Conservation (phyloP, 2,329 filamentous ascomycete genomes). For the Botrytis hyacinthi region DNA sequence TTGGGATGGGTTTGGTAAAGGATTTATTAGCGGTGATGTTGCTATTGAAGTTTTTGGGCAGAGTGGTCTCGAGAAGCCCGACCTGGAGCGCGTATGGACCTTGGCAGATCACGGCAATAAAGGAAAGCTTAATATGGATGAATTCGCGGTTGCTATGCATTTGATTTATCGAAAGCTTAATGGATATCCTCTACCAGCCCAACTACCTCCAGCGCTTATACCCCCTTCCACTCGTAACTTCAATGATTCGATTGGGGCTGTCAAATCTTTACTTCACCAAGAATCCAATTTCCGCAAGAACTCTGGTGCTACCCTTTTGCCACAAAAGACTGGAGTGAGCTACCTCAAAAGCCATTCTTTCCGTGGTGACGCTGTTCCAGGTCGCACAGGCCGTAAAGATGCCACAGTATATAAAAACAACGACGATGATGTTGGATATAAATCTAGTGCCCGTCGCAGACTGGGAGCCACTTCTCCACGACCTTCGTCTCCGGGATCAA, state of each 20-base stretch:
- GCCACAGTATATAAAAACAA: slow-evolving; percentile 97
- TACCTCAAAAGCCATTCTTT: slow-evolving; percentile 97
- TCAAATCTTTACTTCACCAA: slow-evolving; percentile 84
- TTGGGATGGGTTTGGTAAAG: slow-evolving; percentile 93
- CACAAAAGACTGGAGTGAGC: slow-evolving; percentile 96
- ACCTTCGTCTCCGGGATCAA: slow-evolving; percentile 69
- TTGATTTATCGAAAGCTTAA: slow-evolving; percentile 97
- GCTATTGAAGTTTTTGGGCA: slow-evolving; percentile 97
- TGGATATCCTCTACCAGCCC: slow-evolving; percentile 85
- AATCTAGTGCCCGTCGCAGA: slow-evolving; percentile 87
- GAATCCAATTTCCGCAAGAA: slow-evolving; percentile 89
- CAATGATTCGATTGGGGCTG: slow-evolving; percentile 85
- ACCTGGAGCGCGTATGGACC: slow-evolving; percentile 92
- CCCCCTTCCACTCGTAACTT: slow-evolving; percentile 93
- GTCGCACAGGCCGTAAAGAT: slow-evolving; percentile 73
- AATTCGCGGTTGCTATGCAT: slow-evolving; percentile 98
- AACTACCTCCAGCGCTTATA: slow-evolving; percentile 85
- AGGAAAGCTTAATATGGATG: slow-evolving; percentile 89
- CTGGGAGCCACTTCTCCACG: slow-evolving; percentile 73
- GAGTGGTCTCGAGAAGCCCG: slow-evolving; percentile 85
- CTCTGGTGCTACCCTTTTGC: slow-evolving; percentile 83
- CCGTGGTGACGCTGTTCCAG: slow-evolving; percentile 59
- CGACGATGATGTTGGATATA: slow-evolving; percentile 87
- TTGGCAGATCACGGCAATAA: slow-evolving; percentile 91
- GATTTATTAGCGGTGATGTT: slow-evolving; percentile 85